Evolutionary conservation across 2,329 filamentous ascomycete genomes (phyloP).

Genomic region (Apiospora aurea): DNA sequence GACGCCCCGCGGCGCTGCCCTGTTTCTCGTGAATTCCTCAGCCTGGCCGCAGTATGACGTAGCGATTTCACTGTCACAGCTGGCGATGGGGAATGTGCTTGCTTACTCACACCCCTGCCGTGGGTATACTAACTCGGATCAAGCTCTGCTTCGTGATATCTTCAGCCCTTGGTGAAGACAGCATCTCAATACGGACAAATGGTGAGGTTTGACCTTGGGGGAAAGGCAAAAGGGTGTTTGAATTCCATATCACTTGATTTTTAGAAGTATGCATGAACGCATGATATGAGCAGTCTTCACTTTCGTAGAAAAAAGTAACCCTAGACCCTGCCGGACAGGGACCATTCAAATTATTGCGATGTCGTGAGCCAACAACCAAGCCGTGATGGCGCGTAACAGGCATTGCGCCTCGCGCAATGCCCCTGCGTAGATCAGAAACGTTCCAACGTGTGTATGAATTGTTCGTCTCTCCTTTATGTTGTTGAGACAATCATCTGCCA

Average conservation of each 20-base stretch:
- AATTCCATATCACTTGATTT: not conserved
- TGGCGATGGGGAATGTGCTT: not conserved
- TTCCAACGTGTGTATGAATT: not conserved
- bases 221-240: not conserved
- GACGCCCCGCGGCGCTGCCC: not conserved
- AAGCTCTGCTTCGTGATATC: not conserved
- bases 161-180: not conserved
- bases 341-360: not conserved
- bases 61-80: conserved; percentile 4
- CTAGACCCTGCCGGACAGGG: not conserved
- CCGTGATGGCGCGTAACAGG: not conserved
- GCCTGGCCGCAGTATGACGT: conserved; percentile 9
- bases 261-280: not conserved
- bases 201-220: not conserved
- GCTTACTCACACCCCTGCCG: not conserved
- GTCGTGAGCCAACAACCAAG: not conserved
- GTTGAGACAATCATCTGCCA: not conserved
- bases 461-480: not conserved
- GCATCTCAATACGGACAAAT: not conserved
- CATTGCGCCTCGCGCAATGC: not conserved
- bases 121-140: not conserved
- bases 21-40: not conserved
- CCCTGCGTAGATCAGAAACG: conserved; percentile 15
- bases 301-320: not conserved
- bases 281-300: not conserved